Percentiles rank a stretch among this genome's conserved stretches.
Evolutionary conservation across 2,329 filamentous ascomycete genomes (phyloP).

Genomic region (Simplicillium sp.): DNA sequence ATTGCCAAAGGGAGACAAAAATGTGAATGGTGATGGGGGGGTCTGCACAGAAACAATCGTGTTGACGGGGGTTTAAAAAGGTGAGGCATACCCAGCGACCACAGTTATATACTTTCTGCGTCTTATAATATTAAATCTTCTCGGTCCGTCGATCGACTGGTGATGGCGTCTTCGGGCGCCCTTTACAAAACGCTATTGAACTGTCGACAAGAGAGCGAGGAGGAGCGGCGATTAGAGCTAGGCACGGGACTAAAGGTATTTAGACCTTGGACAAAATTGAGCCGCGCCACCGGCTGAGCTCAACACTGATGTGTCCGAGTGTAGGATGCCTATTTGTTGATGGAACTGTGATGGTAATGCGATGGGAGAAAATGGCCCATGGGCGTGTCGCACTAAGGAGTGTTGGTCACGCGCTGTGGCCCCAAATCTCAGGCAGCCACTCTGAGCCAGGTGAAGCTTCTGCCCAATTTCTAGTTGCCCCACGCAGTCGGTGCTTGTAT

Average conservation of each 20-base stretch:
- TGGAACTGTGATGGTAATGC: constrained; percentile 4
- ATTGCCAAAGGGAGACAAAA: neutral
- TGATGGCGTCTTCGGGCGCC: neutral
- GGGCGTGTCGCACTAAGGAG: no score
- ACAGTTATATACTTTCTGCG: neutral
- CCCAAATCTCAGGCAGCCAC: constrained; percentile 1
- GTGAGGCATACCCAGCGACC: constrained; percentile 6
- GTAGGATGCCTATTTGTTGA: constrained; percentile 1
- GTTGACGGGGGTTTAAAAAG: constrained; percentile 2
- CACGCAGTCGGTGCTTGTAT: no score
- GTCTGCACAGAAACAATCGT: constrained; percentile 3
- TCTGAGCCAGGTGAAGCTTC: neutral
- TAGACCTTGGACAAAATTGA: no score
- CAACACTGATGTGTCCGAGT: no score
- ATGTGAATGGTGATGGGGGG: constrained; percentile 1
- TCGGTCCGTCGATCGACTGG: neutral
- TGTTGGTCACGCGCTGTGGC: no score
- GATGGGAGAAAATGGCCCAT: no score
- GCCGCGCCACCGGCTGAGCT: no score
- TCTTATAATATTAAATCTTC: neutral
- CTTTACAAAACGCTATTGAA: no score
- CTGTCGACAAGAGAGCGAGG: no score
- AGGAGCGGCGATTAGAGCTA: no score
- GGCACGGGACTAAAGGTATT: no score
- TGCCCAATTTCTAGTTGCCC: no score